Base-by-base conservation (phyloP, 352 stramenopile genomes). In the Phytopythium oedochilum region DNA sequence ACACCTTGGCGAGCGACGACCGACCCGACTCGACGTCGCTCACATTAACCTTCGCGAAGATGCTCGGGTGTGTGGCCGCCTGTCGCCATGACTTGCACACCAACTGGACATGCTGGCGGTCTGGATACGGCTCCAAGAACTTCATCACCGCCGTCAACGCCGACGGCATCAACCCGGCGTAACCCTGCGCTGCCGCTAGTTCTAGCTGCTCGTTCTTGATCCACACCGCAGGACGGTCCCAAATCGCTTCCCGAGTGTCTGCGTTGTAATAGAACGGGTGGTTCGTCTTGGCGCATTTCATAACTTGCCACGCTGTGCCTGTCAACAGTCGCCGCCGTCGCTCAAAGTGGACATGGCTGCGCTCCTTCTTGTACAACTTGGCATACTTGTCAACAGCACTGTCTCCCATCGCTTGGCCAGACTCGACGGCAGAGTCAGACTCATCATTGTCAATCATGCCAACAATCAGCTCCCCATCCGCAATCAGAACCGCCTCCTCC, bases 231-330 rank as follows among this genome's bases (percentile, higher is more conserved):
- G 96, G 96, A 42, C 85, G 96, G 54, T 98, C 89, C 92, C 92
- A 98, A 36, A 85, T 83, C 28, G 92, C 92, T 81, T 99, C 94
- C 9, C 87, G 89, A 22, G 94, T 97, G 66, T 98, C 90, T 23
- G 53, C 60, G 65, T 98, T 98, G 55, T 92, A 97, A 72, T 93
- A 98, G 57, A 97, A 98, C n/a, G 71, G 75, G 31, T 88, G 71
- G n/a, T 69, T 70, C 34, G 78, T 90, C 39, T 85, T 75, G 17
- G 55, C 70, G 61, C 80, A 93, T 50, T 71, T 83, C 57, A 79
- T 70, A 14, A 86, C 35, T 20, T 74, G 57, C 83, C 83, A 91
- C 10, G 76, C 73, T 25, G 57, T 63, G 15, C 83, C 83, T 3
- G 76, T 88, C 14, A 93, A 43, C 53, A 73, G 66, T 18, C 80